Conservation (phyloP, 768 basidiomycete genomes). For the Udeniomyces megalosporus region DNA sequence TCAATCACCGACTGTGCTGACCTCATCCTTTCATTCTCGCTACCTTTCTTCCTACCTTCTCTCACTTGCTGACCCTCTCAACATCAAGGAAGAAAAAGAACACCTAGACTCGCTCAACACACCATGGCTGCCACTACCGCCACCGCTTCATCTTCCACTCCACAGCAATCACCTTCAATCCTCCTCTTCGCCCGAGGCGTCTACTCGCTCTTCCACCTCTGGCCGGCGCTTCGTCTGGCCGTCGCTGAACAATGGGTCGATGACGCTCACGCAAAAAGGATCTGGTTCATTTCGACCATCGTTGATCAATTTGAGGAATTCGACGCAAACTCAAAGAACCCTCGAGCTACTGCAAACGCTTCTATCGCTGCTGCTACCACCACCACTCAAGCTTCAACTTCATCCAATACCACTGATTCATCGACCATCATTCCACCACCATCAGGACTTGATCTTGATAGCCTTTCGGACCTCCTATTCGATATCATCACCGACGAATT, state of each 20-base stretch:
- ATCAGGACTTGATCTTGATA: slow-evolving; percentile 45
- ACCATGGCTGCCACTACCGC: neutral
- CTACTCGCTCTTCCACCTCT: slow-evolving; percentile 61
- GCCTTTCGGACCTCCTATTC: slow-evolving; percentile 63
- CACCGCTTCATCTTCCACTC: slow-evolving; percentile 21
- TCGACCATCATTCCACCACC: slow-evolving; percentile 10
- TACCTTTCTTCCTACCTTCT: no score
- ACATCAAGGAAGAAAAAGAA: no score
- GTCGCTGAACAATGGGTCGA: slow-evolving; percentile 74
- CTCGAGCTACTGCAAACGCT: neutral
- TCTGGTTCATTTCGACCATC: slow-evolving; percentile 54
- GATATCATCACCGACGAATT: slow-evolving; percentile 82
- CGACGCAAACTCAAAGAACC: slow-evolving; percentile 37
- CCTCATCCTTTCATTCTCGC: no score
- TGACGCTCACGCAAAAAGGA: slow-evolving; percentile 50
- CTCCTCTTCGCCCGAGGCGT: slow-evolving; percentile 74
- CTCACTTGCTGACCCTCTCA: no score
- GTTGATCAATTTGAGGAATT: slow-evolving; percentile 33
- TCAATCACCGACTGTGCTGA: no score
- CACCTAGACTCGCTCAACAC: no score
- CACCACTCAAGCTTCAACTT: neutral
- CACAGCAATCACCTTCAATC: neutral
- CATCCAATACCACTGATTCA: neutral
- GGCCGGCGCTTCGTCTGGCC: slow-evolving; percentile 75
- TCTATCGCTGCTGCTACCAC: neutral